Evolutionary conservation across 352 stramenopile species (phyloP).

Genomic region (Pythium oligandrum): DNA sequence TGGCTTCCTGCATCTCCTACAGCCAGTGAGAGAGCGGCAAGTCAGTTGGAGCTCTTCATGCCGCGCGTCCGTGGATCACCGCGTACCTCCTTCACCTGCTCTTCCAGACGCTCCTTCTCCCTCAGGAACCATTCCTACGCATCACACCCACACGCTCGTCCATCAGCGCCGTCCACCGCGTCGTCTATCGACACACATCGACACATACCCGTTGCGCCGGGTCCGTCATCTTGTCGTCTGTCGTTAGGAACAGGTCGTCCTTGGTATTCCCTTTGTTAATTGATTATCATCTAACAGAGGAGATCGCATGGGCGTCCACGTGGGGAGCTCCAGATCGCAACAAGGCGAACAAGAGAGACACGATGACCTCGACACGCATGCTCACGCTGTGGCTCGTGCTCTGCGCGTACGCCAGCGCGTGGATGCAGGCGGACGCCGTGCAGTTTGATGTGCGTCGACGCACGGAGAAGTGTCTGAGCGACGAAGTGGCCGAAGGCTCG

Average conservation of each 20-base stretch:
- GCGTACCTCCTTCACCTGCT: conserved; percentile 64
- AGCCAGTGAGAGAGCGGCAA: not conserved
- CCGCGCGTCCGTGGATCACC: not conserved
- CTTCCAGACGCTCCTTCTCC: conserved; percentile 64
- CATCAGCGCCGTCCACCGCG: conserved; percentile 2
- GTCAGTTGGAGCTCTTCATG: not conserved
- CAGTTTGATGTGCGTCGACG: conserved; percentile 73
- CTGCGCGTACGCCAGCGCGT: conserved; percentile 19
- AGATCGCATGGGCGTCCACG: too few relatives aligned
- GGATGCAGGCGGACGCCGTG: conserved; percentile 32
- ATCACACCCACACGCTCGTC: not conserved
- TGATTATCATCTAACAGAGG: too few relatives aligned
- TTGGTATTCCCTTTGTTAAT: too few relatives aligned
- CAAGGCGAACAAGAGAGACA: too few relatives aligned
- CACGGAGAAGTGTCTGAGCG: conserved; percentile 79
- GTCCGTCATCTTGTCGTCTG: too few relatives aligned
- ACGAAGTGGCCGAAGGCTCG: conserved; percentile 71
- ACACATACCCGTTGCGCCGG: too few relatives aligned
- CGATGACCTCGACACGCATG: conserved; percentile 8
- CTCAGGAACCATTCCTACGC: conserved; percentile 57
- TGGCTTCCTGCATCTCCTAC: conserved; percentile 72
- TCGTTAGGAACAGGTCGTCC: too few relatives aligned
- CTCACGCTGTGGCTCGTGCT: conserved; percentile 22
- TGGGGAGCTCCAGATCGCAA: too few relatives aligned
- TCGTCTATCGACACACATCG: too few relatives aligned